A percentile compares a stretch with the other conserved stretches of the same genome.
Conservation (phyloP, 1,284 basidiomycete genomes). For the Marasmius oreades region DNA sequence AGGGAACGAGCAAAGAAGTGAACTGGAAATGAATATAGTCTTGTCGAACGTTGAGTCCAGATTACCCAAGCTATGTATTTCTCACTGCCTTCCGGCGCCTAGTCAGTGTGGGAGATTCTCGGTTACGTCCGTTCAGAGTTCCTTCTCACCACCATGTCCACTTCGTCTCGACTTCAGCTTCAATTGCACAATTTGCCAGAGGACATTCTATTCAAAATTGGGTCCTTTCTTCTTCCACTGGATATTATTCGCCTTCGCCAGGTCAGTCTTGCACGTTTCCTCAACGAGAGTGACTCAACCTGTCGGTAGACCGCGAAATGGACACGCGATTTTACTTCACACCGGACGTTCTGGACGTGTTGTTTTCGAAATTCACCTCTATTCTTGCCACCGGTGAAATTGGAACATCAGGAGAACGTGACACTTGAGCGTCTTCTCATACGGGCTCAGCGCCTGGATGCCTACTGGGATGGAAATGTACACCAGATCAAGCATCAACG, state of each 20-base stretch:
- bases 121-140: no score
- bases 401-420: neutral
- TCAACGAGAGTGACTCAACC: neutral
- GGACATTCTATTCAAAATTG: slow-evolving; percentile 3
- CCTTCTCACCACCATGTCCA: neutral
- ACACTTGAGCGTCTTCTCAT: slow-evolving; percentile 5
- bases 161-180: neutral
- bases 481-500: neutral
- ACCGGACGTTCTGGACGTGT: slow-evolving; percentile 9
- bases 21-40: no score
- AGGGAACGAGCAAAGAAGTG: neutral
- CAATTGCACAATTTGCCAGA: neutral
- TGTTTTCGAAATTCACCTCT: neutral
- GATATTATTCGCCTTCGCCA: slow-evolving; percentile 1
- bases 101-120: no score
- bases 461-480: neutral
- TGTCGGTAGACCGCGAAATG: slow-evolving; percentile 3
- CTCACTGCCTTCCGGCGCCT: no score
- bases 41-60: no score
- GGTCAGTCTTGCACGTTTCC: neutral
- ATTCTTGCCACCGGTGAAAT: slow-evolving; percentile 2
- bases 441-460: slow-evolving; percentile 3
- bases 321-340: slow-evolving; percentile 1
- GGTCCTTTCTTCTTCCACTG: neutral
- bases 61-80: no score